Evolutionary conservation across 345 rosid species (phyloP), one percentile per base, ranked within the genome.

Genomic region (Gossypium bickii): DNA sequence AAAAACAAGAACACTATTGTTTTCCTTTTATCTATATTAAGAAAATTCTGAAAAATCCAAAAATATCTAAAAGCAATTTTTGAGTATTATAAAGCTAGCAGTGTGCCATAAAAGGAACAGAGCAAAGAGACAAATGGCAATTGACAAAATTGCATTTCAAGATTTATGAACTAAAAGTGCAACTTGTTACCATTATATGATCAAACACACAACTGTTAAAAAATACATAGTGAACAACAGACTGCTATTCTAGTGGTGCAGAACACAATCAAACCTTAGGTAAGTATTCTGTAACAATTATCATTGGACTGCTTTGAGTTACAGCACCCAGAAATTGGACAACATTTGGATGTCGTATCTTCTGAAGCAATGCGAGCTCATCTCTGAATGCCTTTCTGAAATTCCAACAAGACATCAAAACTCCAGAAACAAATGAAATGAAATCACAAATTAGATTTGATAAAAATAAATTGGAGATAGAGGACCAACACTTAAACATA

Each of bases 261-360:
- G 67, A 70, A 60, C 44, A 38, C 11, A n/a, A 56, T 44, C 29
- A 53, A 74, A 92, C 97, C 93, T 89, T 87, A 1, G 87, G 86
- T 79, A 90, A 80, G 83, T 84, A 92, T 64, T 92, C 95, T 11
- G 95, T 92, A 78, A 92, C 90, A 74, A 90, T 90, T 89, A 89
- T 89, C 97, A 92, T 92, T 15, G 93, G 95, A 78, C 86, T 87
- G 80, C 93, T 87, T 77, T 92, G 95, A 45, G 97, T 92, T 63
- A 92, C 93, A 78, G 97, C 97, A 71, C 95, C 93, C 76, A 90
- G 60, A 83, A 92, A 92, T 83, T 90, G 97, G 61, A 92, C 97
- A 68, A 92, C 92, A 80, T 90, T 92, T 18, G 95, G 97, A 82
- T 89, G 95, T 29, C 91, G 93, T 76, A 90, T 82, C 87, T 87